These are phyloP conservation scores for Tylopilus orsonianus DNA, from an alignment of 1,284 basidiomycete species.

Conservation along the genomic window DNA sequence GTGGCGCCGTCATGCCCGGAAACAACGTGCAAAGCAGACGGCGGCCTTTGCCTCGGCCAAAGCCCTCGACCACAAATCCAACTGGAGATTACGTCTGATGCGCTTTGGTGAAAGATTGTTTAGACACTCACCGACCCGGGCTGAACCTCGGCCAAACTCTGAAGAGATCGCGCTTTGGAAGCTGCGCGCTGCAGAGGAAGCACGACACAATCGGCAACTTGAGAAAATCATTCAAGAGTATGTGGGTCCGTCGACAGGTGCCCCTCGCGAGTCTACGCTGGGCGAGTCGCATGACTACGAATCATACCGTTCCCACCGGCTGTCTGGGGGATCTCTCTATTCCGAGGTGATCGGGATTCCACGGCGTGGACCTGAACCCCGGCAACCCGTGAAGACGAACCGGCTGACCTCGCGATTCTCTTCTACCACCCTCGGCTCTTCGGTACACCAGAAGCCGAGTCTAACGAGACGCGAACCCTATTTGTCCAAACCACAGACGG, in stretches of 20 bases:
- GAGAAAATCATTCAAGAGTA: slow-evolving; percentile 54
- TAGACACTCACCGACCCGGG: slow-evolving; percentile 45
- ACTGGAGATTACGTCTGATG: slow-evolving; percentile 55
- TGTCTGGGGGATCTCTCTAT: slow-evolving; percentile 60
- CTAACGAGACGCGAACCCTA: slow-evolving; percentile 29
- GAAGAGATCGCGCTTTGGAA: slow-evolving; percentile 46
- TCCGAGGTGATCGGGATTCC: slow-evolving; percentile 66
- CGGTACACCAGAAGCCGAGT: slow-evolving; percentile 26
- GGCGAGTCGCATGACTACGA: slow-evolving; percentile 27
- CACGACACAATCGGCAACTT: slow-evolving; percentile 49
- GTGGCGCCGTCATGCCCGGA: slow-evolving; percentile 68
- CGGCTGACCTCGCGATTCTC: slow-evolving; percentile 46
- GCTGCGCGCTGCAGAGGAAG: slow-evolving; percentile 48
- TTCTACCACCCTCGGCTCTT: slow-evolving; percentile 40
- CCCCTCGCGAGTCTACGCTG: slow-evolving; percentile 31
- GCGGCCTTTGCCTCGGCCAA: slow-evolving; percentile 63
- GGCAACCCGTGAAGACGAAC: slow-evolving; percentile 61
- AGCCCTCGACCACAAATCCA: slow-evolving; percentile 43
- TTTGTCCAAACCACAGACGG: slow-evolving; percentile 40
- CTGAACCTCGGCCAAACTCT: slow-evolving; percentile 31
- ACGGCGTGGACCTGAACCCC: slow-evolving; percentile 57
- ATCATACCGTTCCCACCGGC: slow-evolving; percentile 37
- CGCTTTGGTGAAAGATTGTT: slow-evolving; percentile 60
- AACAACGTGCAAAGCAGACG: slow-evolving; percentile 63
- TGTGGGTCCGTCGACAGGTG: slow-evolving; percentile 41